Conservation (phyloP, 176 grass and related monocot species). For the Leersia perrieri region DNA sequence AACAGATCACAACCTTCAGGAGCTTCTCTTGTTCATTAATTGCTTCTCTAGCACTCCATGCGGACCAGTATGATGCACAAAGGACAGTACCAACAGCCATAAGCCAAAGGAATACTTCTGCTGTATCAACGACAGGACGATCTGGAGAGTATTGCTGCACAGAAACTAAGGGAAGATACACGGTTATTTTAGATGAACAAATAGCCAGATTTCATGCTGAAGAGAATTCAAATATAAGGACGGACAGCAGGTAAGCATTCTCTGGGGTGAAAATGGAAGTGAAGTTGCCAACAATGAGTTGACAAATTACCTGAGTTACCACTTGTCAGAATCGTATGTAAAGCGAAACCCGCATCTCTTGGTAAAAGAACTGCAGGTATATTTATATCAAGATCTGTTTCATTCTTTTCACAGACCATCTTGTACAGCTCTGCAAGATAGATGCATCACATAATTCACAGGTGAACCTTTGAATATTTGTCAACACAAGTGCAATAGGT, state of each 20-base stretch:
- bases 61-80: constrained; percentile 95
- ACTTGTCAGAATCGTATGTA: constrained; percentile 45
- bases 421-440: constrained; percentile 83
- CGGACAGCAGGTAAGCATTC: not conserved
- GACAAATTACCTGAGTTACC: constrained; percentile 49
- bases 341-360: constrained; percentile 62
- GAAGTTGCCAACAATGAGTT: not conserved
- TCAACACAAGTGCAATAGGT: not conserved
- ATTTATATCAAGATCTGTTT: constrained; percentile 81
- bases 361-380: constrained; percentile 82
- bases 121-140: constrained; percentile 81
- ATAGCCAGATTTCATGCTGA: constrained; percentile 6
- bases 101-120: constrained; percentile 96
- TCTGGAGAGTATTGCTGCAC: constrained; percentile 91
- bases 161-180: constrained; percentile 51
- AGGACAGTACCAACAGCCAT: constrained; percentile 97
- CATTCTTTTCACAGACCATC: constrained; percentile 91
- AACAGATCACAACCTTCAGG: constrained; percentile 62
- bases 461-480: not conserved
- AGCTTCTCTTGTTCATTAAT: constrained; percentile 80
- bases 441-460: not conserved
- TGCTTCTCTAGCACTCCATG: constrained; percentile 82
- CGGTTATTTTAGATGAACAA: constrained; percentile 26
- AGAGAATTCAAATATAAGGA: not conserved
- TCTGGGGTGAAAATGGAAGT: constrained; percentile 5